phyloP scores from a whole-genome alignment of 345 rosid species.

The Acer campestre region DNA sequence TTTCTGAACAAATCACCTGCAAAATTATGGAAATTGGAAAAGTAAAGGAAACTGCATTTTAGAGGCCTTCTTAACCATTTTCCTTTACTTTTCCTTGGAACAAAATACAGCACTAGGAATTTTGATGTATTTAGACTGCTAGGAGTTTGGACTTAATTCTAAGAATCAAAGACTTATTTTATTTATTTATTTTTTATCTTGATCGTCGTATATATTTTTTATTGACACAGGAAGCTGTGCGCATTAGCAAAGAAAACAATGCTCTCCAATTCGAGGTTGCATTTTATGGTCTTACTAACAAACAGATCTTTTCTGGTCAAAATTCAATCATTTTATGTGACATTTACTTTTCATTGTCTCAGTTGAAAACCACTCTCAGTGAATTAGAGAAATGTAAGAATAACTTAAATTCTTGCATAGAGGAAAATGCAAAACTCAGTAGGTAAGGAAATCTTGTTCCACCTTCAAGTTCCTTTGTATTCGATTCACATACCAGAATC shows the following conservation, averaged over 20 bases:
- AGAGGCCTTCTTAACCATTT: constrained; percentile 1
- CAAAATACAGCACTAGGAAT: neutral
- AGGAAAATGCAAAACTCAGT: constrained; percentile 74
- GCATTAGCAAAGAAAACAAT: constrained; percentile 47
- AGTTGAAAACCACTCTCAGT: constrained; percentile 57
- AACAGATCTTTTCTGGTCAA: constrained; percentile 16
- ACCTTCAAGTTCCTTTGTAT: constrained; percentile 21
- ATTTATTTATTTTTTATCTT: constrained; percentile 8
- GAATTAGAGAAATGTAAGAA: constrained; percentile 78
- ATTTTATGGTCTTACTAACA: constrained; percentile 27
- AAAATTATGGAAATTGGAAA: neutral
- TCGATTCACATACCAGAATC: constrained; percentile 9
- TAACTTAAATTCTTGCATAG: constrained; percentile 67
- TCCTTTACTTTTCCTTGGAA: constrained; percentile 15
- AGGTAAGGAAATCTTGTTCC: constrained; percentile 51
- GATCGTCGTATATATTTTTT: neutral
- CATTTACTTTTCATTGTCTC: constrained; percentile 31
- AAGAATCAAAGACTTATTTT: constrained; percentile 9
- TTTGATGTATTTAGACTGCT: neutral
- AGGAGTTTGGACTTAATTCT: neutral
- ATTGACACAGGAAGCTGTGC: constrained; percentile 47
- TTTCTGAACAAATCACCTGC: neutral
- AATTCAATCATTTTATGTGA: constrained; percentile 15
- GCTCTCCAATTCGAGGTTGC: constrained; percentile 68
- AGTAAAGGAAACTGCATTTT: neutral